Percentiles rank a stretch among this genome's conserved stretches.
Conservation (phyloP, 2,329 filamentous ascomycete genomes). For the Diaporthe nobilis region DNA sequence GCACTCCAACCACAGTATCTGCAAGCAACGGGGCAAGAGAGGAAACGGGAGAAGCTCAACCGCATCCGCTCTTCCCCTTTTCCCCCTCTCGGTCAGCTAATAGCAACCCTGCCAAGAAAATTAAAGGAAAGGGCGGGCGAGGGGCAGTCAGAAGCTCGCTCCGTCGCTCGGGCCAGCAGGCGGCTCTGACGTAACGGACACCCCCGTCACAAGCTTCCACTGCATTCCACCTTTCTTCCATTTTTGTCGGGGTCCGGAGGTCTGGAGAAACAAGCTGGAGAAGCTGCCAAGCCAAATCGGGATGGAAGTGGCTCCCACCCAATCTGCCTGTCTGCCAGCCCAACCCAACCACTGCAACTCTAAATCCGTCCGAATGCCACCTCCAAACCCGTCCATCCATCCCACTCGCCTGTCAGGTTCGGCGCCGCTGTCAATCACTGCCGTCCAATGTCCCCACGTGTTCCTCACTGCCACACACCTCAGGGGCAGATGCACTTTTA, state of each 20-base stretch:
- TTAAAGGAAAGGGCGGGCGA: neutral
- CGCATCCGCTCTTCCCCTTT: neutral
- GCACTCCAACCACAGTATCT: too few species aligned
- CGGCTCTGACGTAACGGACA: slow-evolving; percentile 17
- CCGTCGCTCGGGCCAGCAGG: slow-evolving; percentile 11
- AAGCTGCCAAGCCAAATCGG: neutral
- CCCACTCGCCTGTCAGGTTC: slow-evolving; percentile 11
- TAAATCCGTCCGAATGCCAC: slow-evolving; percentile 18
- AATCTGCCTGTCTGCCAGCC: neutral
- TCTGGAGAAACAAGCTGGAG: slow-evolving; percentile 20
- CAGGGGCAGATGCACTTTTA: neutral
- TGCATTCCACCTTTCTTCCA: neutral
- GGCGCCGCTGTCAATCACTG: neutral
- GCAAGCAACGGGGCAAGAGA: neutral
- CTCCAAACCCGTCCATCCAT: neutral
- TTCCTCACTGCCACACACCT: neutral
- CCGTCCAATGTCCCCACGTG: slow-evolving; percentile 10
- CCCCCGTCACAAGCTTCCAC: slow-evolving; percentile 2
- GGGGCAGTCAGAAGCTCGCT: slow-evolving; percentile 19
- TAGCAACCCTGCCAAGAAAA: slow-evolving; percentile 2
- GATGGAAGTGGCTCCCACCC: neutral
- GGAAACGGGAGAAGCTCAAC: neutral
- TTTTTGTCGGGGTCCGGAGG: slow-evolving; percentile 8
- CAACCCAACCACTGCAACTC: slow-evolving; percentile 2
- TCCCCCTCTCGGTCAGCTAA: neutral